Evolutionary conservation across 2,329 filamentous ascomycete species (phyloP).

Genomic region (Aureobasidium sp.): DNA sequence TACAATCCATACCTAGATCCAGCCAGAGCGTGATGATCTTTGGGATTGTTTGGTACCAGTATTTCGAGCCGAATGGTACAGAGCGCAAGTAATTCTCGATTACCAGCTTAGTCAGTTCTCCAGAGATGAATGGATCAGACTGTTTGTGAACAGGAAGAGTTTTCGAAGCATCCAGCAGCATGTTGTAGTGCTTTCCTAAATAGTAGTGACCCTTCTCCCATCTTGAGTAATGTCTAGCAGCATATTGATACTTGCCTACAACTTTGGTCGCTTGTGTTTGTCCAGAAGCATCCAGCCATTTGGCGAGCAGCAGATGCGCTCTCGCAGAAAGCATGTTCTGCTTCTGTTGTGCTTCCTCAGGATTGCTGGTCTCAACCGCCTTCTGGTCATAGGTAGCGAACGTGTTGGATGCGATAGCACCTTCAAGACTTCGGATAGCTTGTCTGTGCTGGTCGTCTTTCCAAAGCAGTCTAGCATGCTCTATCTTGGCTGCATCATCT

Average conservation of each 20-base stretch:
- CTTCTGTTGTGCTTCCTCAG: conserved; percentile 32
- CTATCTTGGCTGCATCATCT: conserved; percentile 81
- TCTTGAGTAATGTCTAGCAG: conserved; percentile 56
- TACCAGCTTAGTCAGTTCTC: conserved; percentile 78
- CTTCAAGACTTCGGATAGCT: conserved; percentile 83
- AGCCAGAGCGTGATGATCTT: conserved; percentile 91
- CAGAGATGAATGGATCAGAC: conserved; percentile 48
- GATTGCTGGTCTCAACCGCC: conserved; percentile 17
- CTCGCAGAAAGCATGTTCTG: conserved; percentile 60
- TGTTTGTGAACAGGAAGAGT: conserved; percentile 67
- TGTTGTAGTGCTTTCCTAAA: conserved; percentile 94
- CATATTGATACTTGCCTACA: conserved; percentile 72
- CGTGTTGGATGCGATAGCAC: conserved; percentile 74
- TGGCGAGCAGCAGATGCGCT: conserved; percentile 81
- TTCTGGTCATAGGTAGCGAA: conserved; percentile 47
- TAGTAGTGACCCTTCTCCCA: conserved; percentile 99
- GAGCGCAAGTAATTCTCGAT: conserved; percentile 91
- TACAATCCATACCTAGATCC: conserved; percentile 66
- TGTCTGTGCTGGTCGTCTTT: conserved; percentile 88
- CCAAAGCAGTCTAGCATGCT: conserved; percentile 89
- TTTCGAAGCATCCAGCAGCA: conserved; percentile 84
- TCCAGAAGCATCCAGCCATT: conserved; percentile 93
- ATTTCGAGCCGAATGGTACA: conserved; percentile 82
- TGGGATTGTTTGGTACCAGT: conserved; percentile 89
- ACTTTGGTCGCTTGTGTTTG: conserved; percentile 80